A percentile compares a stretch with the other conserved stretches of the same genome.
phyloP scores from a whole-genome alignment of 805 yeast species.

The Candida pini region DNA sequence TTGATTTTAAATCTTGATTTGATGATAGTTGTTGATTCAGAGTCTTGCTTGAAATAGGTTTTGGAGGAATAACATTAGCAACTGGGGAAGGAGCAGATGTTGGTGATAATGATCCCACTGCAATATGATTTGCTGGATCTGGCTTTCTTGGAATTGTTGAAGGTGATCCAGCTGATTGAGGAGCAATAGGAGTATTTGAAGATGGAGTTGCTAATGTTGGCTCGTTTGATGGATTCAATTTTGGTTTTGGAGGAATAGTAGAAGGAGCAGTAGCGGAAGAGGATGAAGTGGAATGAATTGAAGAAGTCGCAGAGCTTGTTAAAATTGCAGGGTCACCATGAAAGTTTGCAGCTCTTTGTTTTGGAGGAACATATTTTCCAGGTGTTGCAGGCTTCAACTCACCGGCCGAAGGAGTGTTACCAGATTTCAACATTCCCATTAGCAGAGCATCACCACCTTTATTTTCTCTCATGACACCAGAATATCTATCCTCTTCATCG shows the following conservation, averaged over 20 bases:
- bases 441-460: constrained; percentile 20
- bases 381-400: constrained; percentile 23
- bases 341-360: constrained; percentile 44
- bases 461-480: constrained; percentile 72
- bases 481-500: constrained; percentile 95
- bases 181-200: neutral
- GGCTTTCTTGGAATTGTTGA: constrained; percentile 4
- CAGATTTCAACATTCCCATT: constrained; percentile 24
- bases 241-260: constrained; percentile 8
- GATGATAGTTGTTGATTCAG: constrained; percentile 5
- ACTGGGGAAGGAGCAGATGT: constrained; percentile 1
- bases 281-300: constrained; percentile 1
- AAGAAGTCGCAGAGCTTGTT: constrained; percentile 39
- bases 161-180: constrained; percentile 1
- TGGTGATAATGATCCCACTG: constrained; percentile 2
- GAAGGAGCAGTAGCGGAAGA: constrained; percentile 1
- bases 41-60: constrained; percentile 4
- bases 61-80: constrained; percentile 10
- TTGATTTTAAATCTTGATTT: constrained; percentile 37
- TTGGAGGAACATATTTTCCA: constrained; percentile 51
- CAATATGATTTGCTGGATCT: neutral
- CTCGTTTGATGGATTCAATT: neutral
- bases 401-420: constrained; percentile 9
- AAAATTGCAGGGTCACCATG: constrained; percentile 66
- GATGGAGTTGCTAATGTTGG: neutral